Conservation (phyloP, 768 basidiomycete genomes). For the Tricholoma bakamatsutake region DNA sequence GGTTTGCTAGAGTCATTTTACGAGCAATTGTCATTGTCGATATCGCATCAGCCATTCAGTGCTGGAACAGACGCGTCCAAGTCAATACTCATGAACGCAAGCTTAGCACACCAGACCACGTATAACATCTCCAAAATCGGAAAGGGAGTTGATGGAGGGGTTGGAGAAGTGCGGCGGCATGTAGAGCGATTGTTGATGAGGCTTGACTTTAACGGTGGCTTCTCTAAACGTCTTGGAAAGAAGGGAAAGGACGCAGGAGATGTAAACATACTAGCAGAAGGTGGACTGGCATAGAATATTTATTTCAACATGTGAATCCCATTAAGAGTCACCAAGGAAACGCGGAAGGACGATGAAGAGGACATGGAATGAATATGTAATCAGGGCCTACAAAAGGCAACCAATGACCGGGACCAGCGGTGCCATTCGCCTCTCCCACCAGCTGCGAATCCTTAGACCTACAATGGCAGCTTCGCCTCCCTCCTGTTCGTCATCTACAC, state of each 20-base stretch:
- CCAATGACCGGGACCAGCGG: not conserved
- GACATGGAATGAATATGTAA: not conserved
- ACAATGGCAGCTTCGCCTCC: conserved; percentile 41
- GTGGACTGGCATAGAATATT: conserved; percentile 25
- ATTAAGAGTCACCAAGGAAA: not conserved
- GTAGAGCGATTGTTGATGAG: conserved; percentile 78
- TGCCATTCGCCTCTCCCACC: conserved; percentile 46
- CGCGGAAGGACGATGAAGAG: not conserved
- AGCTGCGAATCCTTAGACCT: conserved; percentile 52
- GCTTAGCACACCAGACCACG: conserved; percentile 47
- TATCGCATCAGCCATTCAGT: conserved; percentile 67
- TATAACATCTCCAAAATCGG: conserved; percentile 45
- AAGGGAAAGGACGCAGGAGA: conserved; percentile 15
- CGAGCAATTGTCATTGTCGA: conserved; percentile 69
- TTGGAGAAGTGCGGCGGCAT: conserved; percentile 66
- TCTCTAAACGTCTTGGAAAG: conserved; percentile 44
- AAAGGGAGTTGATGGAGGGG: conserved; percentile 48
- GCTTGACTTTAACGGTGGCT: conserved; percentile 78
- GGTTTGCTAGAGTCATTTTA: conserved; percentile 70
- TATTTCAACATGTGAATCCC: not conserved
- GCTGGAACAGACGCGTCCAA: conserved; percentile 64
- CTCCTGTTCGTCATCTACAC: conserved; percentile 18
- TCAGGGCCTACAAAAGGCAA: not conserved
- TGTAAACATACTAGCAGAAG: conserved; percentile 39
- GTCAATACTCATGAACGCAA: conserved; percentile 58